Base-by-base conservation (phyloP, 176 grass and related monocot species). In the Hsuehochloa calcarea region DNA sequence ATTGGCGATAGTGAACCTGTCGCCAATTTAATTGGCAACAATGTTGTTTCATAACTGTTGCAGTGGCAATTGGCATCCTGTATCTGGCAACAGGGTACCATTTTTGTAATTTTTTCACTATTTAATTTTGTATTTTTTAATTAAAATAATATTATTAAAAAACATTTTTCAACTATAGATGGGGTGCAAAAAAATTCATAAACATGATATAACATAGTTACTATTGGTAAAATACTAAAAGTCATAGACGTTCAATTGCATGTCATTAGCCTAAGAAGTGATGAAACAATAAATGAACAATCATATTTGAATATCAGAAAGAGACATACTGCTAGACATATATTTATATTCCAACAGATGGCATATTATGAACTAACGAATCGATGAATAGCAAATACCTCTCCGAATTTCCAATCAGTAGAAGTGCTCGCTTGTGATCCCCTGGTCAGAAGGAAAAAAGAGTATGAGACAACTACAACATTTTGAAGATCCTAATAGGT, bases 331-430 rank as follows among this genome's bases (percentile, higher is more conserved):
- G 5, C 0, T 35, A 68, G 16, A 85, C 66, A 29, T 29, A 51
- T 22, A 51, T 37, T 47, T 63, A 45, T 67, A 81, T 51, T 80
- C 5, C 38, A 68, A 58, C 34, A 63, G 20, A 56, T 83, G 62
- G 26, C n/a, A 58, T 26, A 49, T 19, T 58, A 71, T 68, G 16
- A 76, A 81, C 23, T 74, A 80, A 45, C 23, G 22, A 13, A 64
- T 45, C 13, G 51, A 55, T 72, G 72, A 46, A 45, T 37, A 76
- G 72, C 26, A 82, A 62, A 72, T 85, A 99, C 96, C 96, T 99
- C 96, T 71, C 96, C 96, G 38, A 99, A 96, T 85, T 99, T 99
- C 78, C 85, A 54, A 91, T 99, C 81, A 74, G 61, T 89, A 56
- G 87, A 85, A 73, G 86, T 82, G 66, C 88, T 84, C 27, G 86